These are phyloP conservation scores for Vigna radiata DNA, from an alignment of 306 rosid genomes.

Conservation along the genomic window DNA sequence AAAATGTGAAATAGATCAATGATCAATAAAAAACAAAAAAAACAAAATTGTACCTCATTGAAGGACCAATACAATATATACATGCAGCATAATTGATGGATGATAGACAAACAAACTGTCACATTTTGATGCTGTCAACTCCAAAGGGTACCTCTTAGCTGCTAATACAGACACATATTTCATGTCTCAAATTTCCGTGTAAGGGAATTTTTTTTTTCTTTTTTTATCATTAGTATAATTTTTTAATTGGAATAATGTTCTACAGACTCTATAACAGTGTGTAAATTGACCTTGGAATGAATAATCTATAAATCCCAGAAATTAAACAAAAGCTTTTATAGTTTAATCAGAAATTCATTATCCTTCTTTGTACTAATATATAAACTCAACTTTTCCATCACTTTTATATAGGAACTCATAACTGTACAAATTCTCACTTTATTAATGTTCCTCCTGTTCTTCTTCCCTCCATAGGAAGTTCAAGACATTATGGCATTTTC, in stretches of 20 bases:
- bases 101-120: constrained; percentile 31
- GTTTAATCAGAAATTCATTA: constrained; percentile 37
- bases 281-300: constrained; percentile 26
- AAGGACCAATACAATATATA: constrained; percentile 10
- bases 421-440: constrained; percentile 9
- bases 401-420: constrained; percentile 42
- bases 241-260: constrained; percentile 29
- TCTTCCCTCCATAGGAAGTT: no score
- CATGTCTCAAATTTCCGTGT: constrained; percentile 31
- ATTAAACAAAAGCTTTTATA: constrained; percentile 15
- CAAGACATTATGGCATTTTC: constrained; percentile 56
- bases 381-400: constrained; percentile 34
- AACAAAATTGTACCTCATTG: constrained; percentile 8
- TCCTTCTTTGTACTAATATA: constrained; percentile 47
- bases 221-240: not conserved
- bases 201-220: not conserved
- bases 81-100: constrained; percentile 41
- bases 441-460: constrained; percentile 5
- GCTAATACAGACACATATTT: constrained; percentile 38
- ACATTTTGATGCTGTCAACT: constrained; percentile 38
- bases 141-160: constrained; percentile 34
- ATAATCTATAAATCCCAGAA: constrained; percentile 41
- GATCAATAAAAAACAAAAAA: constrained; percentile 15
- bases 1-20: constrained; percentile 30
- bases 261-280: not conserved